Base-by-base conservation (phyloP, 2,329 filamentous ascomycete species). In the Aureobasidium melanogenum region DNA sequence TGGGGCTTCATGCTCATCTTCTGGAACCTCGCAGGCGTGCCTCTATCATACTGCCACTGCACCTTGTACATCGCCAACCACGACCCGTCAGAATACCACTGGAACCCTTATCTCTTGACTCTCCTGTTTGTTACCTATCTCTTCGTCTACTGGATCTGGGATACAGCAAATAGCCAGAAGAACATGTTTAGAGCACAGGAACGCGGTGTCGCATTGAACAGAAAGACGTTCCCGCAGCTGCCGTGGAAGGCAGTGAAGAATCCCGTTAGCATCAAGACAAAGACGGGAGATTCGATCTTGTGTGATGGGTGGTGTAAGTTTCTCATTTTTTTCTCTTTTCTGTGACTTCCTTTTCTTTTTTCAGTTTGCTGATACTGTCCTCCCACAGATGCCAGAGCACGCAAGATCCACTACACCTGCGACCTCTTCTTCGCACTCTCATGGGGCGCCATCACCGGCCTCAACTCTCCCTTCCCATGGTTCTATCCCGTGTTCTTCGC, bases 121-220 rank as follows among this genome's bases (percentile, higher is more conserved):
- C 36, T 52, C 0, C 47, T 60, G 14, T 60, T 51, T 17, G 17
- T 60, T 12, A 26, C 32, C 19, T 64, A 64, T 30, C 34, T 64
- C 3, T 64, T 64, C 44, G 47, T 57, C 26, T 64, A 64, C 56
- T 64, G 63, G 63, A 56, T 64, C 36, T 64, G 63, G 63, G 63
- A 64, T 28, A 60, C 46, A 7, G 57, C 57, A n/a, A 60, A 60
- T 19, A 36, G 32, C 5, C 57, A 60, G 15, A 60, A 60, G 12
- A 60, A 60, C 39, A 52, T 52, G 48, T 60, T 60, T 19, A 51
- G 57, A 43, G 46, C 46, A 10, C 46, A 60, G 14, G 57, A 60
- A 60, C 30, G 48, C 19, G 57, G 57, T 24, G 46, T 51, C 3
- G 46, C 28, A 7, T 19, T 60, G n/a, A 52, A 60, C 28, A 24